Conservation (phyloP, 495 filamentous ascomycete genomes). For the Elasticomyces elasticus region DNA sequence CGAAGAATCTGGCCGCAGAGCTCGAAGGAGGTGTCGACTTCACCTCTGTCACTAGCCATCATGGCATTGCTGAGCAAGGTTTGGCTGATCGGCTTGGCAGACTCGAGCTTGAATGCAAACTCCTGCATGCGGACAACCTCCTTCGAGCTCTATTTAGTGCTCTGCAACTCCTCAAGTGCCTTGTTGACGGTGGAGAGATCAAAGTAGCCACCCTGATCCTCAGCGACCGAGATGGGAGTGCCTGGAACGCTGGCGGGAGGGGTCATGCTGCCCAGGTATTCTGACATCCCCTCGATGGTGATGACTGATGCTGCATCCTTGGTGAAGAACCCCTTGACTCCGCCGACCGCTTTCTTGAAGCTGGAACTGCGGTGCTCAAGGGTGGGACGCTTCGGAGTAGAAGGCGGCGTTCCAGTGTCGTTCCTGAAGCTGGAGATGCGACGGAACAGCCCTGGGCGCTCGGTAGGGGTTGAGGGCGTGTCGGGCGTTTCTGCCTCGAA, state of each 20-base stretch:
- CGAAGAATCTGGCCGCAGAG: conserved; percentile 1
- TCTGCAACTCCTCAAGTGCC: background rate
- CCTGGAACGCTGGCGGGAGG: background rate
- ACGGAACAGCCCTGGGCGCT: too few species aligned
- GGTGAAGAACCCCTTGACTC: background rate
- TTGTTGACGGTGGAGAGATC: conserved; percentile 3
- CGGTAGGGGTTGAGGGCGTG: too few species aligned
- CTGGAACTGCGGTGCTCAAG: background rate
- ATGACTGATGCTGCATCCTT: background rate
- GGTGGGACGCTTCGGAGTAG: background rate
- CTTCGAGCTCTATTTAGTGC: background rate
- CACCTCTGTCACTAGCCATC: background rate
- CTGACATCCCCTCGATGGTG: background rate
- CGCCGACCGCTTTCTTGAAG: background rate
- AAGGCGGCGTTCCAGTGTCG: too few species aligned
- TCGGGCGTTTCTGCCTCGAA: too few species aligned
- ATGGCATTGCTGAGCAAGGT: background rate
- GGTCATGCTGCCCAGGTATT: background rate
- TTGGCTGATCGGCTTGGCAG: background rate
- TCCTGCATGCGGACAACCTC: background rate
- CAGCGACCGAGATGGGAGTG: background rate
- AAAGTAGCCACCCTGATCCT: background rate
- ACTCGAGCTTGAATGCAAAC: background rate
- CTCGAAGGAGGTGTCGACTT: background rate
- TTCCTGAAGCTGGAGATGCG: too few species aligned